Percentiles rank a stretch among this genome's conserved stretches.
Conservation (phyloP, 2,329 filamentous ascomycete genomes). For the Aspergillus neoniger region DNA sequence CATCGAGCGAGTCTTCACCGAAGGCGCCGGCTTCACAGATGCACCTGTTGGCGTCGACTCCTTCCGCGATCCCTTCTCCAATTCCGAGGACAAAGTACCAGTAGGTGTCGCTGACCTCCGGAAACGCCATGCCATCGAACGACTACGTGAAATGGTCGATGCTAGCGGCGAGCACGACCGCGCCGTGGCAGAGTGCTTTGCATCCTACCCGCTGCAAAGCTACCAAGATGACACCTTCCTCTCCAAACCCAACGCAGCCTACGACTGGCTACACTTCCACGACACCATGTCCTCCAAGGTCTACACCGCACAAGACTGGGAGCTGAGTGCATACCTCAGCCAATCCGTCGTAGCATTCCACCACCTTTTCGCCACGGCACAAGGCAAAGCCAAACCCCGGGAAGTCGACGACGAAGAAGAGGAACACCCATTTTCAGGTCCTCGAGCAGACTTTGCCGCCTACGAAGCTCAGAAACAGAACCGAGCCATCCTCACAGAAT, state of each 20-base stretch:
- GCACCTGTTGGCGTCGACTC: conserved; percentile 41
- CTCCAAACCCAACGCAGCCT: conserved; percentile 80
- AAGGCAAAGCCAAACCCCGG: conserved; percentile 47
- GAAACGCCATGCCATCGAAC: conserved; percentile 61
- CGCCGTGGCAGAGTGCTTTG: conserved; percentile 72
- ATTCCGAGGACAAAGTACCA: conserved; percentile 29
- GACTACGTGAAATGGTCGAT: conserved; percentile 63
- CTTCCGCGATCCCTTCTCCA: conserved; percentile 38
- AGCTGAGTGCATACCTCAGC: conserved; percentile 81
- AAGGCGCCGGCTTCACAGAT: conserved; percentile 62
- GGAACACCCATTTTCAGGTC: conserved; percentile 75
- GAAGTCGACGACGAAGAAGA: conserved; percentile 51
- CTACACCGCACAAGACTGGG: conserved; percentile 87
- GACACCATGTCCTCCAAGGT: conserved; percentile 78
- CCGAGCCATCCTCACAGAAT: conserved; percentile 68
- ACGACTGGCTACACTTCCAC: conserved; percentile 96
- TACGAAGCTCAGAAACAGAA: conserved; percentile 80
- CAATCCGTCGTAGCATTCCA: conserved; percentile 89
- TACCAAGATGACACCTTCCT: conserved; percentile 93
- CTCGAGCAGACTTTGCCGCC: conserved; percentile 78
- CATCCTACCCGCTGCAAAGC: conserved; percentile 79
- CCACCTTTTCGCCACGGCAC: conserved; percentile 78
- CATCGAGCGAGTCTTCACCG: conserved; percentile 65
- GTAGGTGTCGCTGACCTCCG: conserved; percentile 61
- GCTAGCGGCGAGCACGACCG: conserved; percentile 64